Conservation (phyloP, 2,329 filamentous ascomycete species). For the Trichoderma sp. region DNA sequence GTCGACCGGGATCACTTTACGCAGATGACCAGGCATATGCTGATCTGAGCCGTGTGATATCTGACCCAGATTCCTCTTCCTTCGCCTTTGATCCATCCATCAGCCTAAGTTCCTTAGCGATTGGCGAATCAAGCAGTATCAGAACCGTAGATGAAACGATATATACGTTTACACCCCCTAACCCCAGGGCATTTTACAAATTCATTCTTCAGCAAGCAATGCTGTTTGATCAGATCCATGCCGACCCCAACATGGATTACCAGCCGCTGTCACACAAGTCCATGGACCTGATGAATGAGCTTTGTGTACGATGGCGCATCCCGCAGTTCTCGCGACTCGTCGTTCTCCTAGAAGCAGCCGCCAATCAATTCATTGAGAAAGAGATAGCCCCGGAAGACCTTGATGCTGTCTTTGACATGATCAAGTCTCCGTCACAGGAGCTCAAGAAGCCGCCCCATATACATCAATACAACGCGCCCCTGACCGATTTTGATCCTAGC, state of each 20-base stretch:
- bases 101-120: constrained; percentile 65
- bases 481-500: constrained; percentile 58
- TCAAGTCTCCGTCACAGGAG: constrained; percentile 71
- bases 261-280: constrained; percentile 73
- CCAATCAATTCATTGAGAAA: constrained; percentile 81
- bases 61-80: constrained; percentile 47
- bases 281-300: constrained; percentile 78
- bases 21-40: constrained; percentile 54
- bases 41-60: constrained; percentile 54
- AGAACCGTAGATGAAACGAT: constrained; percentile 62
- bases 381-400: constrained; percentile 80
- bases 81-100: constrained; percentile 64
- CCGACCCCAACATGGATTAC: constrained; percentile 50
- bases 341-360: constrained; percentile 79
- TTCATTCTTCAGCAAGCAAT: constrained; percentile 78
- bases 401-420: constrained; percentile 78
- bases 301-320: constrained; percentile 86
- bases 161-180: constrained; percentile 87
- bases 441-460: constrained; percentile 64
- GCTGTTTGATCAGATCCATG: constrained; percentile 61
- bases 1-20: constrained; percentile 50
- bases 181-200: constrained; percentile 81
- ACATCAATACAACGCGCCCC: constrained; percentile 50
- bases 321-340: constrained; percentile 79
- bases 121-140: constrained; percentile 56